Percentiles rank a stretch among this genome's conserved stretches.
phyloP scores from a whole-genome alignment of 495 filamentous ascomycete species.

The Diplogelasinospora grovesii region DNA sequence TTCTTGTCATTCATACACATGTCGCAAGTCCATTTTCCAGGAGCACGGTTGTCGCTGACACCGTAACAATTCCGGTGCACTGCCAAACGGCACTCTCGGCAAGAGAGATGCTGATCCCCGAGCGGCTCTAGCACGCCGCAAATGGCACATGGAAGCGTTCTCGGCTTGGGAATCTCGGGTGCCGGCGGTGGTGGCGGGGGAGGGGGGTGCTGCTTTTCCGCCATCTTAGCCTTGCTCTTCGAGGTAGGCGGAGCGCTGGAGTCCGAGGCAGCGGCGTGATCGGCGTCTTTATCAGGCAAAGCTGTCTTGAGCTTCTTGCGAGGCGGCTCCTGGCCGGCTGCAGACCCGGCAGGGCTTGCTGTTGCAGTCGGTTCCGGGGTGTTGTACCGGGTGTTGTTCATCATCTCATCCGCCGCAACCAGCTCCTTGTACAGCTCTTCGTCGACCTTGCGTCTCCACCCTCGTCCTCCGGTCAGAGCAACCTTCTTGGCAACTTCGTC shows the following conservation, averaged over 20 bases:
- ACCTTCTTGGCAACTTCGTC: constrained; percentile 92
- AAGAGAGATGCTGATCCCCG: constrained; percentile 68
- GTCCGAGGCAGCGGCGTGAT: constrained; percentile 38
- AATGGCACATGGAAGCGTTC: constrained; percentile 74
- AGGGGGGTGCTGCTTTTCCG: constrained; percentile 34
- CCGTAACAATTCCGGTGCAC: constrained; percentile 96
- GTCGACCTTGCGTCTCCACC: constrained; percentile 81
- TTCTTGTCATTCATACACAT: constrained; percentile 91
- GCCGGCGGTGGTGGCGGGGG: constrained; percentile 47
- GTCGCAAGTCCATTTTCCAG: constrained; percentile 88
- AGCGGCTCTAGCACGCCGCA: constrained; percentile 67
- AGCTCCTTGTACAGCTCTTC: constrained; percentile 87
- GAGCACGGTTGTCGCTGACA: constrained; percentile 59
- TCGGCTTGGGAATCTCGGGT: constrained; percentile 69
- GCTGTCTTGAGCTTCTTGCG: constrained; percentile 53
- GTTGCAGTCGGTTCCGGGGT: constrained; percentile 34
- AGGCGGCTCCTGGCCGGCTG: constrained; percentile 32
- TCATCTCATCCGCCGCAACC: constrained; percentile 42
- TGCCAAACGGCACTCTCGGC: constrained; percentile 78
- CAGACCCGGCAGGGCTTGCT: constrained; percentile 33
- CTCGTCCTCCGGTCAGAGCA: constrained; percentile 70
- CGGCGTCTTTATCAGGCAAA: constrained; percentile 38
- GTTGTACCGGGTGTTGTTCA: constrained; percentile 35
- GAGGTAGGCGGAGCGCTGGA: constrained; percentile 18
- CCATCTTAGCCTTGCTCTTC: constrained; percentile 63